Conservation (phyloP, 768 basidiomycete species). For the Trametes meyenii region DNA sequence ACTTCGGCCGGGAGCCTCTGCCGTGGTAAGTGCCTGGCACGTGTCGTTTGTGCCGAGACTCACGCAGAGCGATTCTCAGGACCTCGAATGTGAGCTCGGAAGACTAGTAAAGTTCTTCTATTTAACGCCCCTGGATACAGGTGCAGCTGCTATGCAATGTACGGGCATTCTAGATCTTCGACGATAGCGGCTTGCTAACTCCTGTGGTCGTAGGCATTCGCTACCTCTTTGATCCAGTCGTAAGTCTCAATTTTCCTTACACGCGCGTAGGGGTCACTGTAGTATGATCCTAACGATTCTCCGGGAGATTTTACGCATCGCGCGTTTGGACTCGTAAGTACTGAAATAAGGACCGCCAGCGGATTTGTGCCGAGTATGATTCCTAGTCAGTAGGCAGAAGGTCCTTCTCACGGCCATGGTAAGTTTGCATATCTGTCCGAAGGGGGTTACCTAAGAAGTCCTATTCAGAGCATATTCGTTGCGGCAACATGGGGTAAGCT, state of each 20-base stretch:
- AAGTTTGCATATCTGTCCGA: not conserved
- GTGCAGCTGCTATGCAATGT: slow-evolving; percentile 9
- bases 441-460: too few species aligned
- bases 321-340: slow-evolving; percentile 5
- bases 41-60: too few species aligned
- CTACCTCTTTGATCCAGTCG: not conserved
- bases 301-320: slow-evolving; percentile 11
- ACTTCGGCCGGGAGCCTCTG: slow-evolving; percentile 5
- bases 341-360: too few species aligned
- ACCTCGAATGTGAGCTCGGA: not conserved
- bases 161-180: not conserved
- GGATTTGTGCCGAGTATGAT: not conserved
- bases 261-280: too few species aligned
- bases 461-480: not conserved
- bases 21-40: not conserved
- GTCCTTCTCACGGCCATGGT: slow-evolving; percentile 2
- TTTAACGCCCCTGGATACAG: not conserved
- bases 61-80: not conserved
- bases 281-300: too few species aligned
- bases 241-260: too few species aligned
- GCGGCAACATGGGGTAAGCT: not conserved
- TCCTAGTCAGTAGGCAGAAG: not conserved
- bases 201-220: not conserved
- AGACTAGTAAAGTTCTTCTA: too few species aligned
- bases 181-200: not conserved